phyloP scores from a whole-genome alignment of 2,329 filamentous ascomycete genomes.

The Dothistroma septosporum region DNA sequence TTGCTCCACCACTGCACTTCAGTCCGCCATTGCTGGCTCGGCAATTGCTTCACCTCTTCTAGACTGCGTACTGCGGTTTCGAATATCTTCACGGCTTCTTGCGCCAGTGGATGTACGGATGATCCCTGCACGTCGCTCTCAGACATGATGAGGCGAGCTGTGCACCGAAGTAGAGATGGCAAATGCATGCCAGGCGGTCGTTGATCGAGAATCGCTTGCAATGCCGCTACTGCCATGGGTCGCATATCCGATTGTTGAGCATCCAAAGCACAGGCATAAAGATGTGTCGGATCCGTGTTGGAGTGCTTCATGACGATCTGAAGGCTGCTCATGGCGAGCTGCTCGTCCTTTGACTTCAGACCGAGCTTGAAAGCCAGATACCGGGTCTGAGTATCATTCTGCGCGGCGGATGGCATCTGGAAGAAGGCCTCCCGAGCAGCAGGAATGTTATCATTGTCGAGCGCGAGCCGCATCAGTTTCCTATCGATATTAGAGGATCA shows the following conservation, averaged over 20 bases:
- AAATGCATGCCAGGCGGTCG: slow-evolving; percentile 53
- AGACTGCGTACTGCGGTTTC: slow-evolving; percentile 48
- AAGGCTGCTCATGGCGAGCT: slow-evolving; percentile 60
- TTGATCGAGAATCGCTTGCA: slow-evolving; percentile 59
- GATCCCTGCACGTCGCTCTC: slow-evolving; percentile 38
- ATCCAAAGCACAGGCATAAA: slow-evolving; percentile 78
- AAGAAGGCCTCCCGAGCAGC: slow-evolving; percentile 54
- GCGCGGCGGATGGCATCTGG: slow-evolving; percentile 49
- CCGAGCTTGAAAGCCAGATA: slow-evolving; percentile 31
- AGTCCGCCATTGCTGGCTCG: slow-evolving; percentile 42
- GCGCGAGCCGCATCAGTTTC: slow-evolving; percentile 67
- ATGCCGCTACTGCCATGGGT: slow-evolving; percentile 53
- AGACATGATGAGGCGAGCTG: slow-evolving; percentile 43
- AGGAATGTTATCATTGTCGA: slow-evolving; percentile 55
- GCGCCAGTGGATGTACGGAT: slow-evolving; percentile 27
- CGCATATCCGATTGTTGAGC: slow-evolving; percentile 64
- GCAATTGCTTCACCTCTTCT: slow-evolving; percentile 37
- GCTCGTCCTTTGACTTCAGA: slow-evolving; percentile 29
- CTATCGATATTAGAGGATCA: slow-evolving; percentile 54
- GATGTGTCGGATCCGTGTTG: slow-evolving; percentile 55
- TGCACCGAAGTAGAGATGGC: slow-evolving; percentile 61
- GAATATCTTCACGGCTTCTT: slow-evolving; percentile 55
- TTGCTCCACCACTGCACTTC: slow-evolving; percentile 83
- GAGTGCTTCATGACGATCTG: slow-evolving; percentile 54
- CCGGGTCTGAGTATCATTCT: slow-evolving; percentile 27